Evolutionary conservation across 805 yeast species (phyloP), one percentile per base, ranked within the genome.

Genomic region (Ogataea pini): DNA sequence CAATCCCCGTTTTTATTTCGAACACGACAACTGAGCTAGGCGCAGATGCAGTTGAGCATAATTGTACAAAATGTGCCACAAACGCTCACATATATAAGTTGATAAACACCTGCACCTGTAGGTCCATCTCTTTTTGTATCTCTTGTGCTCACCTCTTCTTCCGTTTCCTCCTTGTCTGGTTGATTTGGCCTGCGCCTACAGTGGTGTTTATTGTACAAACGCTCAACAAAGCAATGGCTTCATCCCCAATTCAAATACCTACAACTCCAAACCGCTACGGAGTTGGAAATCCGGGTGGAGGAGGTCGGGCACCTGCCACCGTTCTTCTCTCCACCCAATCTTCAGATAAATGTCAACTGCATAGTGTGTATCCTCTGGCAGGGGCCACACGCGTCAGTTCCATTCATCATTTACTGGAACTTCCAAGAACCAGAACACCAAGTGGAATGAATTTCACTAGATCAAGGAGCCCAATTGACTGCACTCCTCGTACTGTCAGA

Each of bases 401-500:
- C 29, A 44, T 28, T 17, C 47, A 36, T 17, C 41, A 44, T 39
- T 36, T 39, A n/a, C 39, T 14, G 36, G 48, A 40, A 17, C 44
- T 44, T 31, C 46, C 49, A 46, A 36, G 48, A 27, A 19, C 48
- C 4, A 37, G 22, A 28, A 47, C 46, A 16, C 47, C 50, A 8
- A 18, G 7, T 13, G 25, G 22, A 2, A 12, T 39, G 42, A 39
- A 28, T 28, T 3, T 17, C 7, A 17, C 42, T 12, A 39, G 42
- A 25, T 25, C 46, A 24, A 42, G 48, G 45, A 32, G 52, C 13
- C 49, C 58, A 3, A 42, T 40, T 17, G 49, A 47, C 9, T 44
- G 47, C 16, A 57, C 61, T 20, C 61, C 61, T 20, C 48, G 58
- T 28, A 54, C 55, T 27, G 58, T 57, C 32, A 54, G 52, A 25